Evolutionary conservation across 2,329 filamentous ascomycete species (phyloP).

Genomic region (Xylaria polymorpha): DNA sequence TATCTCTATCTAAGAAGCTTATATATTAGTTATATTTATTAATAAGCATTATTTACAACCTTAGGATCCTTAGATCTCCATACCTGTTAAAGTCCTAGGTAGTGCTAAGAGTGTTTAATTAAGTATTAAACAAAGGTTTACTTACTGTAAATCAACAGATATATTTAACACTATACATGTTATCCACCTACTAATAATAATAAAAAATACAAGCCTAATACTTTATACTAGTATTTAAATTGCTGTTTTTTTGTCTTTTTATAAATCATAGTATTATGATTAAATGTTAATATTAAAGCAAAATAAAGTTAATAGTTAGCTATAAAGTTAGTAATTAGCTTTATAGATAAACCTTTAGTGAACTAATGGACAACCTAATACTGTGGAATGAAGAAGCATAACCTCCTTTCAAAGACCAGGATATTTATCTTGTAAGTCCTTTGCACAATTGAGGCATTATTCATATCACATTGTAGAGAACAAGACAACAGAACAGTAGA

Average conservation of each 20-base stretch:
- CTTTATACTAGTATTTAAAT: neutral
- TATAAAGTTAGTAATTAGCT: neutral
- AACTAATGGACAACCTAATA: neutral
- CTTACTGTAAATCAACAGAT: no score
- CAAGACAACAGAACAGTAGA: neutral
- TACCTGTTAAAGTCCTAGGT: no score
- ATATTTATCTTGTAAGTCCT: neutral
- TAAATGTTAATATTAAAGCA: neutral
- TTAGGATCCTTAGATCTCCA: neutral
- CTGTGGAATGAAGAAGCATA: neutral
- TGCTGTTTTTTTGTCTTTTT: neutral
- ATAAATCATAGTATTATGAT: neutral
- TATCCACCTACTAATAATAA: no score
- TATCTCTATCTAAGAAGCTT: neutral
- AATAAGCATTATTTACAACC: neutral
- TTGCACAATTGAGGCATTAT: neutral
- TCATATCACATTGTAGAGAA: neutral
- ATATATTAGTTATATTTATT: neutral
- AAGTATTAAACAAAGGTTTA: no score
- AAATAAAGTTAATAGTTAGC: no score
- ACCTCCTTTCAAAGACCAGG: neutral
- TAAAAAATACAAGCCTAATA: no score
- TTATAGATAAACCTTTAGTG: neutral
- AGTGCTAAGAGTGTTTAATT: neutral
- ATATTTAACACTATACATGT: no score